phyloP scores from a whole-genome alignment of 1,284 basidiomycete species.

The Leucoagaricus sp. region DNA sequence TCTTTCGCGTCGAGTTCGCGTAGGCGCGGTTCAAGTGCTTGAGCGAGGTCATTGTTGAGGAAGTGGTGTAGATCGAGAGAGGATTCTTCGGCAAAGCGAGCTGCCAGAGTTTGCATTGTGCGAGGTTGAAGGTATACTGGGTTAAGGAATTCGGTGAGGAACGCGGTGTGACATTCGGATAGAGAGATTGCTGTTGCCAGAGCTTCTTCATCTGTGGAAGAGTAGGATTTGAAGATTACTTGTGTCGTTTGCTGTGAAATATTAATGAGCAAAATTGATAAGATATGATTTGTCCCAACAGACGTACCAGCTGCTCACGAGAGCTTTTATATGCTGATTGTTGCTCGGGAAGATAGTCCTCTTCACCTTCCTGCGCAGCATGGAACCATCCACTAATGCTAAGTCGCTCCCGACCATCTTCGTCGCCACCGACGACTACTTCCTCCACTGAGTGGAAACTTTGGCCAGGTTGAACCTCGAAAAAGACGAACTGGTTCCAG shows the following conservation, averaged over 20 bases:
- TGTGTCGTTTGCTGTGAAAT: constrained; percentile 45
- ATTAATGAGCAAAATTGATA: constrained; percentile 8
- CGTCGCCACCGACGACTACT: constrained; percentile 79
- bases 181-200: constrained; percentile 51
- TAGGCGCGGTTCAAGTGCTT: constrained; percentile 66
- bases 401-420: constrained; percentile 73
- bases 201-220: constrained; percentile 45
- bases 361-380: constrained; percentile 87
- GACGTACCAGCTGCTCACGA: constrained; percentile 76
- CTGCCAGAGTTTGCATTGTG: constrained; percentile 80
- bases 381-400: constrained; percentile 99
- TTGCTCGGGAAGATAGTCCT: constrained; percentile 70
- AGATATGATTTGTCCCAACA: neutral
- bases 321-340: constrained; percentile 61
- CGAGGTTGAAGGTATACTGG: constrained; percentile 86
- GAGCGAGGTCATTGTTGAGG: constrained; percentile 69
- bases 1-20: constrained; percentile 69
- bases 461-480: constrained; percentile 86
- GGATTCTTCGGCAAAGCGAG: constrained; percentile 87
- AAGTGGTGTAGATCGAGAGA: constrained; percentile 91
- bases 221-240: constrained; percentile 62
- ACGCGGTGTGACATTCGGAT: constrained; percentile 61
- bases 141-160: constrained; percentile 85
- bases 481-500: constrained; percentile 98
- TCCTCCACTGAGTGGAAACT: constrained; percentile 99